phyloP scores from a whole-genome alignment of 768 basidiomycete genomes.

The Lentinus brumalis region DNA sequence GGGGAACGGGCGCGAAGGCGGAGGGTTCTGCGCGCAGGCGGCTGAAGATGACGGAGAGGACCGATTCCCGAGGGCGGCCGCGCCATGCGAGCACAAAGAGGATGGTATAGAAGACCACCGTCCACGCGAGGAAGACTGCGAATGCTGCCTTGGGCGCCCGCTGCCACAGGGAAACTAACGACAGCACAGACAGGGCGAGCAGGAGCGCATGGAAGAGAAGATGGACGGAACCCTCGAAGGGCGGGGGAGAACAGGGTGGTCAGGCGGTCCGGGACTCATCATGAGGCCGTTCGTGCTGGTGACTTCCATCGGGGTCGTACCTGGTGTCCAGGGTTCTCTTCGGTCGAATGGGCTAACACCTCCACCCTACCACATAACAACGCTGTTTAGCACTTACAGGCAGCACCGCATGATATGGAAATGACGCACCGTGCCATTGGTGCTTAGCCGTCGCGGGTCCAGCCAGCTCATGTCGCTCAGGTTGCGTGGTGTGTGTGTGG shows the following conservation, averaged over 20 bases:
- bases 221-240: slow-evolving; percentile 45
- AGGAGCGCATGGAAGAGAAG: slow-evolving; percentile 58
- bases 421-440: slow-evolving; percentile 66
- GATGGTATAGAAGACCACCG: slow-evolving; percentile 54
- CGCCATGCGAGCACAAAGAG: slow-evolving; percentile 59
- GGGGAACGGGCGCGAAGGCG: slow-evolving; percentile 36
- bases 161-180: slow-evolving; percentile 60
- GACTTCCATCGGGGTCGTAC: slow-evolving; percentile 46
- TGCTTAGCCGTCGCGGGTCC: slow-evolving; percentile 62
- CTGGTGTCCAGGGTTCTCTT: slow-evolving; percentile 52
- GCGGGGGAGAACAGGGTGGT: slow-evolving; percentile 26
- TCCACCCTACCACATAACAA: slow-evolving; percentile 3
- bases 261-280: slow-evolving; percentile 13
- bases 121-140: slow-evolving; percentile 66
- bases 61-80: slow-evolving; percentile 57
- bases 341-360: slow-evolving; percentile 58
- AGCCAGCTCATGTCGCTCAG: slow-evolving; percentile 81
- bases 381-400: not conserved
- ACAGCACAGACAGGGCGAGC: slow-evolving; percentile 57
- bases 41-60: slow-evolving; percentile 51
- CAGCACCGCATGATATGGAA: not conserved
- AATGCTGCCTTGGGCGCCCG: slow-evolving; percentile 58
- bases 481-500: slow-evolving; percentile 49
- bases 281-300: slow-evolving; percentile 43
- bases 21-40: slow-evolving; percentile 43